These are phyloP conservation scores for Pythium folliculosum DNA, from an alignment of 352 stramenopile genomes.

Conservation along the genomic window DNA sequence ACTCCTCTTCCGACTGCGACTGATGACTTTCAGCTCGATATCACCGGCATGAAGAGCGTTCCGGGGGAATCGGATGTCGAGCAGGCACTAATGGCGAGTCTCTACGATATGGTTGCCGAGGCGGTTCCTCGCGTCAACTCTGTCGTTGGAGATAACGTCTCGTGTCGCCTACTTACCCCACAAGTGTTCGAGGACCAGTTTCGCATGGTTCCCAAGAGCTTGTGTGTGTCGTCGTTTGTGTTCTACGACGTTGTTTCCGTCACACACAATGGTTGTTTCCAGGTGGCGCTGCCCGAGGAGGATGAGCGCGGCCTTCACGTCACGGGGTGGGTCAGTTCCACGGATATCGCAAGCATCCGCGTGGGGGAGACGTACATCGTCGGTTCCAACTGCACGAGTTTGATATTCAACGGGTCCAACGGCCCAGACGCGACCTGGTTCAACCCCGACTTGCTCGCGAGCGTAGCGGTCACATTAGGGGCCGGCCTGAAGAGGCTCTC, in stretches of 20 bases:
- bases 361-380: conserved; percentile 1
- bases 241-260: conserved; percentile 4
- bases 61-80: background rate
- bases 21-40: background rate
- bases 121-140: conserved; percentile 3
- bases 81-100: background rate
- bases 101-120: background rate
- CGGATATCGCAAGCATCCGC: conserved; percentile 1
- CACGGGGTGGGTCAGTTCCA: background rate
- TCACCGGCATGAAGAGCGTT: background rate
- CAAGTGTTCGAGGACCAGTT: conserved; percentile 8
- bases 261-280: conserved; percentile 6
- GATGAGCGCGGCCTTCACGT: background rate
- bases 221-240: background rate
- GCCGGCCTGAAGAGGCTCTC: background rate
- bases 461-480: background rate
- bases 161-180: background rate
- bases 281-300: background rate
- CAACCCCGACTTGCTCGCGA: background rate
- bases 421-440: too few relatives aligned
- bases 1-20: conserved; percentile 5
- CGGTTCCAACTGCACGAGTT: background rate
- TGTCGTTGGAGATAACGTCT: background rate
- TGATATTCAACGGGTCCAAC: conserved; percentile 2
- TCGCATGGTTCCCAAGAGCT: background rate